Base-by-base conservation (phyloP, 1,139 yeast species). In the Magnusiomyces sp. region DNA sequence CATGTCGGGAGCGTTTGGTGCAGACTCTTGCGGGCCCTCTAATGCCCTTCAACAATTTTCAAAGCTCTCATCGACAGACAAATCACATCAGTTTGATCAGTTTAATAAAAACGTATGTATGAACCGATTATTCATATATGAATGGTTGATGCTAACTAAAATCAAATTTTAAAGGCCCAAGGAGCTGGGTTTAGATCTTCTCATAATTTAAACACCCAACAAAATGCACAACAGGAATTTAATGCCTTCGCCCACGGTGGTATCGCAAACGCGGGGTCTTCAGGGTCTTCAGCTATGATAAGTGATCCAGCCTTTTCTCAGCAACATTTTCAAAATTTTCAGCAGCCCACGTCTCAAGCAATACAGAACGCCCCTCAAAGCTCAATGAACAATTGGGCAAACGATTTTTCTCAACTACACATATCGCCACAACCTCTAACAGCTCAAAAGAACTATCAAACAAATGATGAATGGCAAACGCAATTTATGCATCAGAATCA, bases 1-100 rank as follows among this genome's bases (percentile, higher is more conserved):
- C 13, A 50, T 50, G 53, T 50, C 53, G 2, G 47, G 45, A 20
- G 17, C 46, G 16, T 34, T 44, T 5, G 23, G 40, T 17, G 49
- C 41, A 31, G 47, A 50, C 14, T 53, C 60, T 14, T 67, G 71
- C 50, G 71, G 71, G 19, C 70, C 71, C 0, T 58, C 67, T 3
- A 67, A 65, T 49, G 64, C 71, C 4, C 58, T 65, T 34, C 62
- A 61, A 47, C 56, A 55, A 49, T 49, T 67, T 27, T 59, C 60
- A 40, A 63, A 64, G 53, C 67, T 65, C 38, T 51, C 60, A 2
- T 50, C 53, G 5, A 53, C 56, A 2, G 66, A 64, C 42, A 50
- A 57, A 16, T 53, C 66, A 14, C 56, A 61, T 23, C 68, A 62
- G 41, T 59, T 59, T 16, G 67, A 64, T 41, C 53, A 58, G 34